Conservation (phyloP, 331 rosid species). For the Arachis monticola region DNA sequence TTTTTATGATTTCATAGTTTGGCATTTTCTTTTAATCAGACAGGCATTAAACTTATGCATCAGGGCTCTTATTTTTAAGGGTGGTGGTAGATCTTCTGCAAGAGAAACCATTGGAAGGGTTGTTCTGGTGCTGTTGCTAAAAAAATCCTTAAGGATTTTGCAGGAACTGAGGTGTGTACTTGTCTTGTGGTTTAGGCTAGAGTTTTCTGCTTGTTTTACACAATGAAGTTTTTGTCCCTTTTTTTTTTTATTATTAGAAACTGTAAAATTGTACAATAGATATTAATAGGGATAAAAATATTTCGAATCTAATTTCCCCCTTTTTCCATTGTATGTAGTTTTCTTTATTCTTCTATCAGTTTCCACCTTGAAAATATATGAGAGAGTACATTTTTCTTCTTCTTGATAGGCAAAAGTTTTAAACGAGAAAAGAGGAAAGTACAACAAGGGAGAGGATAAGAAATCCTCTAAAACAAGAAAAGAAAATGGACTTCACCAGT, state of each 20-base stretch:
- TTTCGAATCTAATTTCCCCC: too few species aligned
- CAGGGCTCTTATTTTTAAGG: constrained; percentile 59
- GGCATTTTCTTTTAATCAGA: constrained; percentile 15
- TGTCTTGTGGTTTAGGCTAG: background rate
- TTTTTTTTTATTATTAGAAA: background rate
- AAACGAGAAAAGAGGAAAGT: background rate
- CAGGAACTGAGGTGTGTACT: constrained; percentile 83
- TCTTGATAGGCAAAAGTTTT: background rate
- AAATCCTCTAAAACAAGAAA: background rate
- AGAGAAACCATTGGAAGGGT: constrained; percentile 99
- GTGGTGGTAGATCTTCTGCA: constrained; percentile 99
- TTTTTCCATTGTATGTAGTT: background rate
- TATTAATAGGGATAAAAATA: too few species aligned
- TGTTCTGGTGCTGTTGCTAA: constrained; percentile 97
- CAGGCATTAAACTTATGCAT: constrained; percentile 29
- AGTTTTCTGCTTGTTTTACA: background rate
- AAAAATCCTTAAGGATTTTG: constrained; percentile 71
- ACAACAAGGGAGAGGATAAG: constrained; percentile 9
- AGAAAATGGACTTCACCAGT: background rate
- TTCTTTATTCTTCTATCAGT: background rate
- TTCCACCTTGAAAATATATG: background rate
- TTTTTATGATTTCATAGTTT: constrained; percentile 31
- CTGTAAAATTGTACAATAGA: background rate
- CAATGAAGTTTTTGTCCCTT: background rate
- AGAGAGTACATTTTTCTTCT: constrained; percentile 1